Conservation (phyloP, 176 grass and related monocot species). For the Triticum aestivum region IWGSC_CS_RefSeq_v2.1 NC_057794.1:319451357-319451856, state of each 20-base stretch:
- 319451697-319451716: not conserved
- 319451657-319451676: not conserved
- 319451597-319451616: conserved; percentile 27
- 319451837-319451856: not conserved
- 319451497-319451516: conserved; percentile 93
- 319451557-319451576: conserved; percentile 98
- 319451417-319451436: not conserved
- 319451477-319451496: conserved; percentile 46
- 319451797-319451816: not conserved
- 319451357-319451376: not conserved
- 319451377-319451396: not conserved
- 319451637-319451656: conserved; percentile 34
- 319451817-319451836: not conserved
- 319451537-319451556: conserved; percentile 60
- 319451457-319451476: not conserved
- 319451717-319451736: not conserved
- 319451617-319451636: not conserved
- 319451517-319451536: conserved; percentile 68
- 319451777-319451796: not conserved
- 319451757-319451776: not conserved
- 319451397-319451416: conserved; percentile 23
- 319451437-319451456: not conserved
- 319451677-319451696: not conserved
- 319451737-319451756: not conserved
- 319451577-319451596: conserved; percentile 45